Evolutionary conservation across 805 yeast genomes (phyloP), one percentile per base, ranked within the genome.

Genomic region (Lipomyces sp.): DNA sequence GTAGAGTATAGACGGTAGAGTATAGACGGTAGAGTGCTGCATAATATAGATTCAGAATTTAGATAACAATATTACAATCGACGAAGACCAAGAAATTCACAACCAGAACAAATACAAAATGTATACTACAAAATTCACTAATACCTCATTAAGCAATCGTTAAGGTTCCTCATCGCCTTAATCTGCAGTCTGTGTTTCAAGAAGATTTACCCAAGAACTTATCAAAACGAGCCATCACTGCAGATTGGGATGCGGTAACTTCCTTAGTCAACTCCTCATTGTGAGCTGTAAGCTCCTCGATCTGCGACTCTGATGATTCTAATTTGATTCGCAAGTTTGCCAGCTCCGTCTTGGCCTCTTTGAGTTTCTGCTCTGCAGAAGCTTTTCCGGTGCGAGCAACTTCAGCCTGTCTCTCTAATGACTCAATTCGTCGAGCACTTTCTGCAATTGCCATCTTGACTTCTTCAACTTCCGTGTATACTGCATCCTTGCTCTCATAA

Each of bases 121-220:
- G 39, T 13, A 42, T 42, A n/a, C 24, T 8, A 42, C 48, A 1
- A 42, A 18, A n/a, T 13, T 42, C 48, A 18, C 48, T 15, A 42
- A 42, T 4, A 60, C 13, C 29, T 57, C 37, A 18, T n/a, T 32
- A 11, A 29, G 35, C 32, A 24, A 39, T 42, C 48, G 48, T 4
- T 24, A 24, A 8, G 18, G 33, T 10, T 29, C 18, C 32, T n/a
- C 45, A 45, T 53, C 50, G 18, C 32, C 8, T n/a, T 18, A 29
- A 29, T 8, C 45, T 29, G 24, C 24, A 45, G n/a, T 45, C 33
- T 35, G 24, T 64, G 60, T 70, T 70, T 7, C 68, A 39, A 50
- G 59, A 42, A 11, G 48, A 24, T 24, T 42, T 42, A n/a, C 61
- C 73, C 51, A 70, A 57, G 53, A 66, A 66, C 53, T 58, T 59